Evolutionary conservation across 2,329 filamentous ascomycete species (phyloP).

Genomic region (Neospermospora avenae): DNA sequence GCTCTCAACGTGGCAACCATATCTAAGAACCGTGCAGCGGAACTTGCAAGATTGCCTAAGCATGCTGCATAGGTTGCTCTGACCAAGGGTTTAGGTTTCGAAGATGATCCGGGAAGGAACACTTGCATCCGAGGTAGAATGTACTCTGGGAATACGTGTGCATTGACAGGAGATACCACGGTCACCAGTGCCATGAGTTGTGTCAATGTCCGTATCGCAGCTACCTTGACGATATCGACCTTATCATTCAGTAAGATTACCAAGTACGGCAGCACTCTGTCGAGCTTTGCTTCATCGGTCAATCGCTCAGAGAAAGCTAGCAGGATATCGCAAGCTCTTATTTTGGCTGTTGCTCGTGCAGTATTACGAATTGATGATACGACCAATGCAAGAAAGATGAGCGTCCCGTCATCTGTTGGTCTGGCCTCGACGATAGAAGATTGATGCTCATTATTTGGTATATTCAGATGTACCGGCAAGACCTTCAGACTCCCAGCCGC

Average conservation of each 20-base stretch:
- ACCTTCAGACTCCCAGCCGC: conserved; percentile 55
- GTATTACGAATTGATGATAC: conserved; percentile 88
- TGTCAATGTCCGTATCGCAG: conserved; percentile 81
- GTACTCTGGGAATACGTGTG: conserved; percentile 66
- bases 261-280: conserved; percentile 87
- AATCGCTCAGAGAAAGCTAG: conserved; percentile 87
- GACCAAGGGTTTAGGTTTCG: conserved; percentile 65
- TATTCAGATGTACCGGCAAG: conserved; percentile 80
- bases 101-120: conserved; percentile 51
- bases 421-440: conserved; percentile 58
- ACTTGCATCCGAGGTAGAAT: conserved; percentile 61
- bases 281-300: conserved; percentile 93
- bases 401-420: conserved; percentile 77
- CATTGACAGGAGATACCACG: conserved; percentile 77
- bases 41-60: conserved; percentile 81
- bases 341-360: conserved; percentile 78
- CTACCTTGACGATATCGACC: conserved; percentile 78
- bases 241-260: conserved; percentile 79
- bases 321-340: conserved; percentile 87
- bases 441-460: conserved; percentile 78
- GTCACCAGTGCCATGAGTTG: conserved; percentile 84
- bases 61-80: conserved; percentile 92
- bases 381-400: conserved; percentile 87
- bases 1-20: conserved; percentile 85
- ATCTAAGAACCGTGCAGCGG: conserved; percentile 80